Evolutionary conservation across 192 early-diverging fungal genomes (phyloP).

Genomic region (Backusella psychrophila): DNA sequence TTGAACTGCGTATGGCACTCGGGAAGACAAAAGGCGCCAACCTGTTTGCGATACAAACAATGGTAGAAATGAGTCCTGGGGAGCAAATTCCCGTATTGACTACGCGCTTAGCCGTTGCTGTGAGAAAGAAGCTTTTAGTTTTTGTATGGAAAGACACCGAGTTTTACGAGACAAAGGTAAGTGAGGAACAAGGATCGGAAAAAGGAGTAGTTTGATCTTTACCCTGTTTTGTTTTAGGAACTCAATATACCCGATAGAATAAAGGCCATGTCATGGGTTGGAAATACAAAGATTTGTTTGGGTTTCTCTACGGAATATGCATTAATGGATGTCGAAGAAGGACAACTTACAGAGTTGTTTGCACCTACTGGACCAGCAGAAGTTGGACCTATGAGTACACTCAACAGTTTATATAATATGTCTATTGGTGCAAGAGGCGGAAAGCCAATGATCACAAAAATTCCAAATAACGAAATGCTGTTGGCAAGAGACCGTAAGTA

Average conservation of each 20-base stretch:
- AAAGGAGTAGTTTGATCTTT: not conserved
- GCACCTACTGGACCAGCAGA: slow-evolving; percentile 38
- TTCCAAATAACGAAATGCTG: slow-evolving; percentile 64
- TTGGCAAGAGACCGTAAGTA: slow-evolving; percentile 57
- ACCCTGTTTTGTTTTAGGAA: slow-evolving; percentile 48
- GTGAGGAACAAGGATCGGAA: too few species aligned
- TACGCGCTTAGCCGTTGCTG: slow-evolving; percentile 72
- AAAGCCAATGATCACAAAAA: slow-evolving; percentile 59
- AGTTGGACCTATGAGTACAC: slow-evolving; percentile 43
- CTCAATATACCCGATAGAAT: slow-evolving; percentile 68
- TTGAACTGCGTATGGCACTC: slow-evolving; percentile 66
- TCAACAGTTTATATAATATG: slow-evolving; percentile 47
- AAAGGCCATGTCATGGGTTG: slow-evolving; percentile 75
- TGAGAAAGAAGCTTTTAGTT: slow-evolving; percentile 68
- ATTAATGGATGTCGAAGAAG: slow-evolving; percentile 57
- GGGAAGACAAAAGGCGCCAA: slow-evolving; percentile 73
- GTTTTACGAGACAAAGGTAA: slow-evolving; percentile 61
- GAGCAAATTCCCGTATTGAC: slow-evolving; percentile 67
- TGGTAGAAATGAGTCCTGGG: slow-evolving; percentile 55
- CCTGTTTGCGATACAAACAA: slow-evolving; percentile 71
- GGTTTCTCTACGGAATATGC: slow-evolving; percentile 63
- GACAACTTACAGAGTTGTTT: slow-evolving; percentile 54
- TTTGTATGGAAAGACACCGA: slow-evolving; percentile 76
- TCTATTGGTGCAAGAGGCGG: slow-evolving; percentile 48
- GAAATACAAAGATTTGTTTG: slow-evolving; percentile 63